Evolutionary conservation across 495 filamentous ascomycete species (phyloP), one percentile per base, ranked within the genome.

Genomic region (Cenococcum geophilum): DNA sequence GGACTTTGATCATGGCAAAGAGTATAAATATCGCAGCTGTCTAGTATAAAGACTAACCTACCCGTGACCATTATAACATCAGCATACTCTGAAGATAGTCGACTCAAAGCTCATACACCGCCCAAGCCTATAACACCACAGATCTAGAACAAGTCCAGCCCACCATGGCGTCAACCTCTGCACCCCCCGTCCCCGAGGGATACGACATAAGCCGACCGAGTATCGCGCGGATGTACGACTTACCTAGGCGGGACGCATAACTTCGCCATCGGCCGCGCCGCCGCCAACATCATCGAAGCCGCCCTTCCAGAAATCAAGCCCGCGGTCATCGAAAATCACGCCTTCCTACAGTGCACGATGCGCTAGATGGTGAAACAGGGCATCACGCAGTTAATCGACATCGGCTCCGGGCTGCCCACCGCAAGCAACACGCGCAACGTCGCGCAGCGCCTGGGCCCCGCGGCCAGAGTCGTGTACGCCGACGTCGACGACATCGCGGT

Each of bases 211-310:
- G 11, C 14, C 53, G 18, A 6, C 53, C 53, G 1, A 36, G 34
- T 16, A 23, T 56, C n/a, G 53, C 56, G 22, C 56, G 58, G 6
- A 60, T 60, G 58, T 60, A 60, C 48, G 58, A 60, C 32, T 54
- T 60, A 60, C 48, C 49, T 60, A 1, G 48, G 48, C 12, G 58
- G 58, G 14, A 37, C 35, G 45, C 42, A 53, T 32, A n/a, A 12
- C 50, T 47, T 10, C 23, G 27, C 45, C 4, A 40, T 40, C 12
- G 58, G 55, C 32, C 58, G 58, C 12, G 48, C 16, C 9, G 58
- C 58, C 12, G 58, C 27, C 16, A 1, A 34, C 11, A 25, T 4
- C 21, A 22, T 37, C 27, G 16, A 35, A 37, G 9, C 32, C 9
- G 58, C 58, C 21, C 14, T 60, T 4, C 58, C 58, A 3, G 48